These are phyloP conservation scores for Arthroderma sp. DNA, from an alignment of 2,329 filamentous ascomycete species.

Conservation along the genomic window DNA sequence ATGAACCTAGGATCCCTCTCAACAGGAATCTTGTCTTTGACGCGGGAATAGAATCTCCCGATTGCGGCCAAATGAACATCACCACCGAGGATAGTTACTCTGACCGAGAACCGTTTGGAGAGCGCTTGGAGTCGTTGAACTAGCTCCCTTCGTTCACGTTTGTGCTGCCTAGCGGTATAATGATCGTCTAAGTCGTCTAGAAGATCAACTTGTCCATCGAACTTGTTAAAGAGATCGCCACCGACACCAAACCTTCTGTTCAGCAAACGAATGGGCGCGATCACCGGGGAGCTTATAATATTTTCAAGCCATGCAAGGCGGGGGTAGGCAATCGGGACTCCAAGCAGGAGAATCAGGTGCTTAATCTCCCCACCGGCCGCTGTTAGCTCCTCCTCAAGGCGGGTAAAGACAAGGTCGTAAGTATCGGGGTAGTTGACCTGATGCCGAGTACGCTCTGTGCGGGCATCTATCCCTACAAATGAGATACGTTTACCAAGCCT, in stretches of 20 bases:
- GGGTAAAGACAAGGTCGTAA: constrained; percentile 46
- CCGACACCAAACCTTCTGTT: constrained; percentile 82
- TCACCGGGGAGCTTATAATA: constrained; percentile 70
- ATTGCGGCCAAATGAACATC: constrained; percentile 53
- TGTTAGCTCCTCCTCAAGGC: constrained; percentile 39
- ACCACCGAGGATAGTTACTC: constrained; percentile 49
- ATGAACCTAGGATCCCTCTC: constrained; percentile 51
- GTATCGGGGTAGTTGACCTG: constrained; percentile 76
- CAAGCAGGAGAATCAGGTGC: constrained; percentile 50
- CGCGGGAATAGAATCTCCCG: constrained; percentile 52
- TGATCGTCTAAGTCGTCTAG: constrained; percentile 54
- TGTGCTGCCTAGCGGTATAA: constrained; percentile 85
- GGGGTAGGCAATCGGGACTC: constrained; percentile 56
- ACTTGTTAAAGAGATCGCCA: constrained; percentile 80
- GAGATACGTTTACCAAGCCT: constrained; percentile 53
- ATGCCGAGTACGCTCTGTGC: constrained; percentile 69
- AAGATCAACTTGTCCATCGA: constrained; percentile 62
- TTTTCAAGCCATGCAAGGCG: constrained; percentile 96
- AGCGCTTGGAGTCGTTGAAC: constrained; percentile 51
- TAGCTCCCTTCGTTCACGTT: constrained; percentile 67
- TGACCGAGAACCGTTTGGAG: constrained; percentile 41
- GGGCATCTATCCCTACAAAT: constrained; percentile 46
- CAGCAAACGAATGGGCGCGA: constrained; percentile 76
- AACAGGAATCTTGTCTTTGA: constrained; percentile 41
- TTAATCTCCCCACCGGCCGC: constrained; percentile 44